Conservation (phyloP, 192 early-diverging fungal species). For the Coemansia sp. region DNA sequence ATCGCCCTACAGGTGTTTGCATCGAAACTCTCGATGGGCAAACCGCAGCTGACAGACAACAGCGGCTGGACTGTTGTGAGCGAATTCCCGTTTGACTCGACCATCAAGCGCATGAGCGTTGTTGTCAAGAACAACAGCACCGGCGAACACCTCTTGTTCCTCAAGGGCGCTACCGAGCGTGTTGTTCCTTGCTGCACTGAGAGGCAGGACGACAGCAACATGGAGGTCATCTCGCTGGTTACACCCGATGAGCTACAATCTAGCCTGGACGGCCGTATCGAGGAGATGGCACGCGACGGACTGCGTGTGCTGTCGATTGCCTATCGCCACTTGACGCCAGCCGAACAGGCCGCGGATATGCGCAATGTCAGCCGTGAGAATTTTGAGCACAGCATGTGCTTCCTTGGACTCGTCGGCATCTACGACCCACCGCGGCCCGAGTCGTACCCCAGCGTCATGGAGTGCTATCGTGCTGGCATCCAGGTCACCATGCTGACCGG, state of each 20-base stretch:
- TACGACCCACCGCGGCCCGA: conserved; percentile 86
- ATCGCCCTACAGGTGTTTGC: conserved; percentile 86
- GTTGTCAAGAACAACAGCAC: conserved; percentile 51
- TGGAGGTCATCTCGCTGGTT: conserved; percentile 19
- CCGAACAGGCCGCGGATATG: conserved; percentile 27
- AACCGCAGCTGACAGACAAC: conserved; percentile 56
- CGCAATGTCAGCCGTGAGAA: conserved; percentile 54
- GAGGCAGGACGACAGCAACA: conserved; percentile 45
- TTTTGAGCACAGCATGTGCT: conserved; percentile 69
- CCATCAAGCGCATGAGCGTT: conserved; percentile 89
- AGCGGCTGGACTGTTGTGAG: conserved; percentile 50
- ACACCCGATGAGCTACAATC: conserved; percentile 39
- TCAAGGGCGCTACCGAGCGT: conserved; percentile 92
- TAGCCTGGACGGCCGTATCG: conserved; percentile 59
- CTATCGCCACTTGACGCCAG: conserved; percentile 50
- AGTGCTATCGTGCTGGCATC: conserved; percentile 89
- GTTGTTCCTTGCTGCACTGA: conserved; percentile 69
- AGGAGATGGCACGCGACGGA: conserved; percentile 70
- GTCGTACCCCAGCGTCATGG: conserved; percentile 60
- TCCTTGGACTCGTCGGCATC: conserved; percentile 86
- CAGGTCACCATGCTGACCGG: conserved; percentile 96
- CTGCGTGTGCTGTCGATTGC: conserved; percentile 86
- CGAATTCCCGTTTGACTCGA: conserved; percentile 73
- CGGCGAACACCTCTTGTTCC: conserved; percentile 56
- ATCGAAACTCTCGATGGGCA: conserved; percentile 71